Conservation (phyloP, 139 green algal genomes). For the Yamagishiella unicocca region DNA sequence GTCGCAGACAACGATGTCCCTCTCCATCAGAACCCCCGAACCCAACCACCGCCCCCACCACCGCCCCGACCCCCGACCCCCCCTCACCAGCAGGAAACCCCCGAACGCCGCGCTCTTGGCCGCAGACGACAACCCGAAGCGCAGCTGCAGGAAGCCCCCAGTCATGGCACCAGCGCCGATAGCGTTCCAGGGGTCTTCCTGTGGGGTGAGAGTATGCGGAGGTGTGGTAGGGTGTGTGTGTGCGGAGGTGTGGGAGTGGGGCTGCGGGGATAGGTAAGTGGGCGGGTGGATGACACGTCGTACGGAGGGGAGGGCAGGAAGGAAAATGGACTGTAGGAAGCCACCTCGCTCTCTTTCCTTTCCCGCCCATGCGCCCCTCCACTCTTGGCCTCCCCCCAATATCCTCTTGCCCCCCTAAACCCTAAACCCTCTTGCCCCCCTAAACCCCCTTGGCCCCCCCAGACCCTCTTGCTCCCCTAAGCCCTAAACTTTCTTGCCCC, state of each 20-base stretch:
- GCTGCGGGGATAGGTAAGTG: too few species aligned
- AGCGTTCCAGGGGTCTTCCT: slow-evolving; percentile 99
- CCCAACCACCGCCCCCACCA: background rate
- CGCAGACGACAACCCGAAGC: slow-evolving; percentile 83
- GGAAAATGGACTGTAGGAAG: too few species aligned
- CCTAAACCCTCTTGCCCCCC: background rate
- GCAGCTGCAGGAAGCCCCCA: slow-evolving; percentile 94
- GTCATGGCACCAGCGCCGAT: slow-evolving; percentile 94
- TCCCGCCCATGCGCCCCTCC: too few species aligned
- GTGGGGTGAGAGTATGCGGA: background rate
- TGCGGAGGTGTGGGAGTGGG: background rate
- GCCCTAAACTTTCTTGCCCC: too few species aligned
- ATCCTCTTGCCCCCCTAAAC: background rate
- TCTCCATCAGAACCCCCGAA: background rate
- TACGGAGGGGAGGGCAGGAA: too few species aligned
- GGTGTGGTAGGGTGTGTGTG: background rate
- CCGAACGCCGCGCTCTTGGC: slow-evolving; percentile 91
- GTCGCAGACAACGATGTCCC: too few species aligned
- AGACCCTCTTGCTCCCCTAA: too few species aligned
- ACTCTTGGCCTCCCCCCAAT: too few species aligned
- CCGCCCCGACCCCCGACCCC: background rate
- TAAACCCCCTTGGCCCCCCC: too few species aligned
- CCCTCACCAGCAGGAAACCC: slow-evolving; percentile 88
- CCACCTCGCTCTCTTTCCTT: too few species aligned
- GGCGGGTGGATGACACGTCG: too few species aligned